Conservation (phyloP, 2,329 filamentous ascomycete genomes). For the Endothia cerciana region DNA sequence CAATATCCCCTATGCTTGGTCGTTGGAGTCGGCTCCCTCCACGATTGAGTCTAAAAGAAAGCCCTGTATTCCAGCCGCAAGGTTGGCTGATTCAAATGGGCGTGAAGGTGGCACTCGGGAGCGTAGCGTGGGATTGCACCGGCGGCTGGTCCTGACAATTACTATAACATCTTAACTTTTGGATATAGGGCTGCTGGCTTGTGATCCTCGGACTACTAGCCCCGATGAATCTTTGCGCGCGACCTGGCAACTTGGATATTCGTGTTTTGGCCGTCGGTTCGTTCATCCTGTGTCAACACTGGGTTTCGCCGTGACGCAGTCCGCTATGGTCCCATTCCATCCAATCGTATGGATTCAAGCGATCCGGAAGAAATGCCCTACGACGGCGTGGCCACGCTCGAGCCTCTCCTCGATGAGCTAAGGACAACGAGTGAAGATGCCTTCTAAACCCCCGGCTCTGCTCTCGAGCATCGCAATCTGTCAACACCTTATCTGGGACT, state of each 20-base stretch:
- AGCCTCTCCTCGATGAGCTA: not conserved
- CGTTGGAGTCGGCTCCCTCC: not conserved
- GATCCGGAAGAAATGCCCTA: constrained; percentile 1
- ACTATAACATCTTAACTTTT: too few relatives aligned
- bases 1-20: not conserved
- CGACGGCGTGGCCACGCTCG: not conserved
- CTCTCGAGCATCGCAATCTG: not conserved
- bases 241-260: too few relatives aligned
- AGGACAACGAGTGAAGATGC: not conserved
- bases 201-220: too few relatives aligned
- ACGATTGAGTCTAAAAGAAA: not conserved
- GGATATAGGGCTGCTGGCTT: too few relatives aligned
- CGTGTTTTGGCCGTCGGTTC: too few relatives aligned
- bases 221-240: too few relatives aligned
- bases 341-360: not conserved
- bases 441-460: not conserved
- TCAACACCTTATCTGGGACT: not conserved
- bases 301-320: not conserved
- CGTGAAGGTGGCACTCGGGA: not conserved
- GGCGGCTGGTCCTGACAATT: not conserved
- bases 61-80: not conserved
- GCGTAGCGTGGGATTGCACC: not conserved
- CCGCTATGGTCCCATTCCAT: not conserved
- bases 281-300: not conserved
- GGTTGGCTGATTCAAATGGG: not conserved